phyloP scores from a whole-genome alignment of 805 yeast species.

The Pichia scutulata region DNA sequence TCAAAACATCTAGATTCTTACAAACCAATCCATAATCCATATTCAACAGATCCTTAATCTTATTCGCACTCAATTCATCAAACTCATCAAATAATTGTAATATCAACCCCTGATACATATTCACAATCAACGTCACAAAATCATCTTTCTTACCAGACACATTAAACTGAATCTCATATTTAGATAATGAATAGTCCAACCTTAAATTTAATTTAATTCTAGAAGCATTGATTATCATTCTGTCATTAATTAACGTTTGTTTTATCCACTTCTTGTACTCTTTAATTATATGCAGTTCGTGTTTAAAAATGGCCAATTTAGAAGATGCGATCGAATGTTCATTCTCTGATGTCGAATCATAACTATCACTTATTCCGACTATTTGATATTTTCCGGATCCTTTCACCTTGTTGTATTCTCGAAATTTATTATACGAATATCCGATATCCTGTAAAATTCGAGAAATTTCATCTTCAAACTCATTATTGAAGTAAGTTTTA shows the following conservation, averaged over 20 bases:
- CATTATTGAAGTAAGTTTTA: background rate
- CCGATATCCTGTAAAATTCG: background rate
- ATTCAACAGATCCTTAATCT: background rate
- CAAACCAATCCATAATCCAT: background rate
- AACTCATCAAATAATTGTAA: background rate
- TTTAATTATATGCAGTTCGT: background rate
- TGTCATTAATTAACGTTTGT: background rate
- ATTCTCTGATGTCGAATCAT: background rate
- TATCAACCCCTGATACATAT: conserved; percentile 6
- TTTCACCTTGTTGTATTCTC: background rate
- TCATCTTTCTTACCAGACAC: background rate
- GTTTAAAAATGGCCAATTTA: background rate
- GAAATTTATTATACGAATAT: background rate
- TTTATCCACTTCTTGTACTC: background rate
- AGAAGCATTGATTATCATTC: background rate
- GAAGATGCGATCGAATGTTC: background rate
- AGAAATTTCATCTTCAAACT: background rate
- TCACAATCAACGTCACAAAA: background rate
- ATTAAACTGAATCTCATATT: background rate
- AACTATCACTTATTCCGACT: background rate
- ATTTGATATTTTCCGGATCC: background rate
- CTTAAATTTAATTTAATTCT: background rate
- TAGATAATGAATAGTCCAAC: background rate
- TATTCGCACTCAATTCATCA: background rate
- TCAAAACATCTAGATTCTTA: background rate